A percentile compares a stretch with the other conserved stretches of the same genome.
These are phyloP conservation scores for Penicillium cataractarum DNA, from an alignment of 495 filamentous ascomycete genomes.

Conservation along the genomic window DNA sequence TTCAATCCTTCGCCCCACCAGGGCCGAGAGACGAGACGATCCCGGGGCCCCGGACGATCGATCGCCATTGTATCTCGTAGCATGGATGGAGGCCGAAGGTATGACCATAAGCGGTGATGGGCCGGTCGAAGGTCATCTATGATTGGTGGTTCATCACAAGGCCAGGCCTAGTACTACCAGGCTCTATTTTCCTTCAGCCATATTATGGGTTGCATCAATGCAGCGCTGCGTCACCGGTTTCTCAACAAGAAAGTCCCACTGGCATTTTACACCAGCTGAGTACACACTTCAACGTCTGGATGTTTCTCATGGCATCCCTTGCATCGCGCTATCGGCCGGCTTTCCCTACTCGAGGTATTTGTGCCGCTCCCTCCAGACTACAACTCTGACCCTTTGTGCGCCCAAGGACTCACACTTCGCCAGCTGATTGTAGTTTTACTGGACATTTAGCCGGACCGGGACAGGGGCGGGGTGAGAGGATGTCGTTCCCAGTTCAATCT, in stretches of 20 bases:
- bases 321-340: not conserved
- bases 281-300: not conserved
- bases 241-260: not conserved
- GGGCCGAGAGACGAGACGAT: not conserved
- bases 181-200: too few relatives aligned
- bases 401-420: slow-evolving; percentile 57
- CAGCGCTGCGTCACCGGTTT: slow-evolving; percentile 51
- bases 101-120: not conserved
- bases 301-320: not conserved
- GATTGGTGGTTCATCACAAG: not conserved
- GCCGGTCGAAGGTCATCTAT: not conserved
- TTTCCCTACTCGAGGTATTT: not conserved
- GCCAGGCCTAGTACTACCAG: not conserved
- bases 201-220: slow-evolving; percentile 55
- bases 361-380: not conserved
- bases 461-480: not conserved
- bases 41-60: not conserved
- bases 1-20: not conserved
- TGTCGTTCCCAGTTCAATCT: slow-evolving; percentile 56
- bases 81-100: slow-evolving; percentile 1
- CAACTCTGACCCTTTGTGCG: slow-evolving; percentile 14
- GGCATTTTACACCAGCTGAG: not conserved
- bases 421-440: not conserved
- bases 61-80: not conserved
- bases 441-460: not conserved